phyloP scores from a whole-genome alignment of 106 monocot genomes.

The Dendrobium chrysotoxum region DNA sequence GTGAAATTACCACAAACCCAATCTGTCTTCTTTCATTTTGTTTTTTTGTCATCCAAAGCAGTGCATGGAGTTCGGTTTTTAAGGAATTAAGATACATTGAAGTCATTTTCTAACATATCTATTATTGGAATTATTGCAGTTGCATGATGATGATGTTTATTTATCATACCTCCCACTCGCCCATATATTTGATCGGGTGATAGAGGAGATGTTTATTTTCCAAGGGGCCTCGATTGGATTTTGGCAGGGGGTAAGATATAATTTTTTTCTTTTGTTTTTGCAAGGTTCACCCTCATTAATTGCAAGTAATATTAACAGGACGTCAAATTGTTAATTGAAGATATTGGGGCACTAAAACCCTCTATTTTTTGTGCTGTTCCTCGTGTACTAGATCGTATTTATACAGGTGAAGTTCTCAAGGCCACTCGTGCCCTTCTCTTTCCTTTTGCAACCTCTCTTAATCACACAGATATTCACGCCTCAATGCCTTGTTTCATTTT shows the following conservation, averaged over 20 bases:
- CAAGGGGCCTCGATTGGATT: slow-evolving; percentile 89
- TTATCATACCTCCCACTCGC: slow-evolving; percentile 94
- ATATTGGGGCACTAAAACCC: slow-evolving; percentile 78
- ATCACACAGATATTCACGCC: neutral
- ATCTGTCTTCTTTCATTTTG: neutral
- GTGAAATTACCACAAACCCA: neutral
- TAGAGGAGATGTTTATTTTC: slow-evolving; percentile 84
- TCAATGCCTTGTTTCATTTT: neutral
- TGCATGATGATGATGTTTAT: slow-evolving; percentile 57
- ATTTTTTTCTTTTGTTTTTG: neutral
- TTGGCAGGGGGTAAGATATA: slow-evolving; percentile 79
- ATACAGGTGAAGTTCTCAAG: slow-evolving; percentile 41
- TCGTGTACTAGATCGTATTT: slow-evolving; percentile 87
- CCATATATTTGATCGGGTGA: slow-evolving; percentile 90
- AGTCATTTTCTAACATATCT: neutral
- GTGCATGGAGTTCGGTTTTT: neutral
- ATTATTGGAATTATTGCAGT: slow-evolving; percentile 29
- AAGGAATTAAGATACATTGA: neutral
- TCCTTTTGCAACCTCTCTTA: neutral
- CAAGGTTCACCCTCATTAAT: slow-evolving; percentile 4
- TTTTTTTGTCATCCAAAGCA: neutral
- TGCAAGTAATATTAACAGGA: slow-evolving; percentile 33
- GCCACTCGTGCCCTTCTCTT: neutral
- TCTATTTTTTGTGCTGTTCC: slow-evolving; percentile 92
- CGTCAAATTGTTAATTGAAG: slow-evolving; percentile 78